Evolutionary conservation across 768 basidiomycete genomes (phyloP), one percentile per base, ranked within the genome.

Genomic region (Lanmaoa pseudosensibilis): DNA sequence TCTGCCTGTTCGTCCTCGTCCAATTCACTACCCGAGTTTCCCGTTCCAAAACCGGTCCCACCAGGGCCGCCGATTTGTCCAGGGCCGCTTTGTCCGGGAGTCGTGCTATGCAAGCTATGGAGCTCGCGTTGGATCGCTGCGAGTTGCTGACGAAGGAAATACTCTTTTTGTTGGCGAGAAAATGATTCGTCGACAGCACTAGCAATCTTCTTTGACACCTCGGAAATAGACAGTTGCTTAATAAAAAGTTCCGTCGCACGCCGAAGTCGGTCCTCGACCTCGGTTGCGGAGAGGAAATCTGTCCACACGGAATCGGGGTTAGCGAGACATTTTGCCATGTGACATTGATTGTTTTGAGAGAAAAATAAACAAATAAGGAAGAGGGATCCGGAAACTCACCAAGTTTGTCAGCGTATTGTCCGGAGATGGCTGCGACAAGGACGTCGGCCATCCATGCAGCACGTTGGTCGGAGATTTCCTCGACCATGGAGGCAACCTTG

Each of bases 151-250:
- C 89, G 84, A 3, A 93, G 79, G 75, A 91, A 92, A 65, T 87
- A 88, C 57, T 92, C 91, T 65, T 92, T 92, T 72, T 93, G 91
- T 63, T 92, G 91, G 54, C 89, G 91, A 25, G 88, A 89, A n/a
- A 92, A 79, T 5, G 85, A 85, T 67, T 93, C 90, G 59, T 90
- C 89, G 12, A 93, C 87, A 21, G 88, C 85, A 32, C 83, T 81
- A 5, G 88, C 85, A 50, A 93, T 90, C 76, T 89, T 92, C 68
- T 85, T 84, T 16, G 87, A 83, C 0, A 93, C 88, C 69, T 93
- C 91, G 21, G 84, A 83, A 34, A 92, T 91, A 40, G 88, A 88
- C 3, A 84, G 76, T 50, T 87, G 86, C 63, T 91, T 92, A 45
- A 84, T 71, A 66, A 92, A 87, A 12, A 92, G 78, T 52, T 83